Evolutionary conservation across 345 rosid genomes (phyloP).

Genomic region (Eucalyptus curtisii): DNA sequence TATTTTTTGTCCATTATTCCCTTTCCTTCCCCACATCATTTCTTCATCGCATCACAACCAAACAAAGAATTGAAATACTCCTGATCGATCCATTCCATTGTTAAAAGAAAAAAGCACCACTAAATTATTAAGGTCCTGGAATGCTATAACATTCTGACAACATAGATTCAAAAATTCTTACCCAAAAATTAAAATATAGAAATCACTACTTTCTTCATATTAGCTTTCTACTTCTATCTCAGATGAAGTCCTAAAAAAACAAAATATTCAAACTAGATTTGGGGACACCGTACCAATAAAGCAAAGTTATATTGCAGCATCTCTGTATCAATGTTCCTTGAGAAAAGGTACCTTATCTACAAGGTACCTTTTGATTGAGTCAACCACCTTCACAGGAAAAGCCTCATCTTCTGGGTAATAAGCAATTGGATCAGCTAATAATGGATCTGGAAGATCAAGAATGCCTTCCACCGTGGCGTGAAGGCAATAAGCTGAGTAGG

Average conservation of each 20-base stretch:
- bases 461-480: slow-evolving; percentile 87
- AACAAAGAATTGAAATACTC: not conserved
- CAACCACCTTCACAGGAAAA: slow-evolving; percentile 31
- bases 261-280: not conserved
- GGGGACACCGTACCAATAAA: not conserved
- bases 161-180: not conserved
- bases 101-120: not conserved
- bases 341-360: slow-evolving; percentile 31
- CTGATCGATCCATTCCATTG: not conserved
- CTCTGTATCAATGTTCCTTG: slow-evolving; percentile 13
- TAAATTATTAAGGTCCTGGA: not conserved
- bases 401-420: slow-evolving; percentile 75
- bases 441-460: slow-evolving; percentile 37
- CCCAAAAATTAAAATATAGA: not conserved
- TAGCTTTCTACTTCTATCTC: not conserved
- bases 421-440: slow-evolving; percentile 50
- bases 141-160: not conserved
- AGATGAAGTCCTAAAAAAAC: not conserved
- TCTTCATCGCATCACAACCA: not conserved
- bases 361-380: slow-evolving; percentile 37
- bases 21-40: not conserved
- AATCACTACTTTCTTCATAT: not conserved
- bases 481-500: slow-evolving; percentile 85
- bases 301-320: not conserved
- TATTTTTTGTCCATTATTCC: not conserved